Base-by-base conservation (phyloP, 352 stramenopile genomes). In the Phytophthora ramorum region DNA sequence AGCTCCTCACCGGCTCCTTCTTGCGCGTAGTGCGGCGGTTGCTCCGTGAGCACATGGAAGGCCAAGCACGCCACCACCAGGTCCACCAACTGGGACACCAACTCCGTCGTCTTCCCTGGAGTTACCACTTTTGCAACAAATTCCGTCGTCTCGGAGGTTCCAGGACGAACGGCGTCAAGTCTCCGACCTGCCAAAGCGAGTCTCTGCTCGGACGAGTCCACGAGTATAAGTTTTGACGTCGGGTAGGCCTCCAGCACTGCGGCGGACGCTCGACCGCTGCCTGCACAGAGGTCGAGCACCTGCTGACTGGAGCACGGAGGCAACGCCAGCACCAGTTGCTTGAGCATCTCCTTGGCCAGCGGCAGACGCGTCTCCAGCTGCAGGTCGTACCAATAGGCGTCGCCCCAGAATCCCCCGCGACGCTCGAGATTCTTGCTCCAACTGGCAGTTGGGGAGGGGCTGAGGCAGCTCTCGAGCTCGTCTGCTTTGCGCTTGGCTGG, bases 301-400 rank as follows among this genome's bases (percentile, higher is more conserved):
- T 71, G 68, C 48, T 86, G 81, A 32, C 45, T 58, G 12, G 81
- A 69, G 53, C 86, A 92, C 4, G 86, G 86, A 16, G 86, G 86
- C 35, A 94, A 58, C 13, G 84, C 80, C 0, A 76, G 46, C 8
- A 93, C 51, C 32, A 94, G 71, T 62, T 94, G 76, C 8, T 79
- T 56, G n/a, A 92, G 64, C 66, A 92, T 82, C 2, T 66, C 49
- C 49, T 87, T 79, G n/a, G 76, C 82, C 14, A 87, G 69, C 19
- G 84, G 84, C 66, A 94, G 58, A 37, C 86, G 79, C 16, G 61
- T 73, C 54, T 79, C 59, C 7, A 94, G 35, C 16, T 94, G 75
- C 44, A 92, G 69, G 37, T 94, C 86, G 71, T 94, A 94, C 86
- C 86, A 94, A 58, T 79, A 77, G 16, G 84, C 78, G 38, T 94